phyloP scores from a whole-genome alignment of 345 rosid species.

The Melaleuca quinquenervia region DNA sequence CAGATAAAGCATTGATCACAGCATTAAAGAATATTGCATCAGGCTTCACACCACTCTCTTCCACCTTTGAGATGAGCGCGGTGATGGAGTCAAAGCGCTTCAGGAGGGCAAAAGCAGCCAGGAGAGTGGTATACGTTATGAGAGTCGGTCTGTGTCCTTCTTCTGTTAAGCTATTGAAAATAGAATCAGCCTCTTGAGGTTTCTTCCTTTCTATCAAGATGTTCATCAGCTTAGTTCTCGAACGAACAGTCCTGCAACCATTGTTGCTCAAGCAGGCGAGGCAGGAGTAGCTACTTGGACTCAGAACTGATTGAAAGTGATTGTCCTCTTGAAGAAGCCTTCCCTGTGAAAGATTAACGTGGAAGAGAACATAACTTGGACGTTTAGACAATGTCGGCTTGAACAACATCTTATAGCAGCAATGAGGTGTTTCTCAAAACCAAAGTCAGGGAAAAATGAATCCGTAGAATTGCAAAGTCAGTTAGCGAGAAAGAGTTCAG shows the following conservation, averaged over 20 bases:
- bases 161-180: conserved; percentile 54
- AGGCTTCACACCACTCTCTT: conserved; percentile 62
- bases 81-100: conserved; percentile 53
- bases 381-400: not conserved
- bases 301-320: conserved; percentile 18
- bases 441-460: not conserved
- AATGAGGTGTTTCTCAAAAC: not conserved
- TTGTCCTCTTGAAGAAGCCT: conserved; percentile 17
- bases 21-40: conserved; percentile 90
- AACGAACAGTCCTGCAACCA: conserved; percentile 56
- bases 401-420: not conserved
- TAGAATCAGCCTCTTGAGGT: conserved; percentile 64
- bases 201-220: conserved; percentile 54
- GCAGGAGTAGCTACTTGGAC: conserved; percentile 25
- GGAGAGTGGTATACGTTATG: conserved; percentile 75
- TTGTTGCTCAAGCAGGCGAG: conserved; percentile 45
- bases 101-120: conserved; percentile 56
- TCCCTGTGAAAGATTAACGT: conserved; percentile 19
- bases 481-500: not conserved
- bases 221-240: conserved; percentile 89
- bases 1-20: conserved; percentile 80
- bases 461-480: not conserved
- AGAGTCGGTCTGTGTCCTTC: conserved; percentile 82
- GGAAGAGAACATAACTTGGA: not conserved
- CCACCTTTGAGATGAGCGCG: conserved; percentile 51